A percentile compares a stretch with the other conserved stretches of the same genome.
Evolutionary conservation across 75 land plant species (phyloP).

Genomic region (Gnetum montanum): DNA sequence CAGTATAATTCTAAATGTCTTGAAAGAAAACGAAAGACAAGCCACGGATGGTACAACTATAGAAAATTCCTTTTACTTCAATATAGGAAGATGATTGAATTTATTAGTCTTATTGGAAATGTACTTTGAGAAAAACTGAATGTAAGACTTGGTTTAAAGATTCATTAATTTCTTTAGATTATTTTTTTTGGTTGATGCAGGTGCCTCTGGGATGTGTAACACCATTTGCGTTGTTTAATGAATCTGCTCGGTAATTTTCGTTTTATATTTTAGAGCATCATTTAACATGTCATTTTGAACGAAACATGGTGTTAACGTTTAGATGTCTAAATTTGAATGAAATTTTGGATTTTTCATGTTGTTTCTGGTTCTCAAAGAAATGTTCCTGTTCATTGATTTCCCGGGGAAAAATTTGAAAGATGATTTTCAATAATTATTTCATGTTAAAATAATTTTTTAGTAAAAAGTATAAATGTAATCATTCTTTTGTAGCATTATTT

Average conservation of each 20-base stretch:
- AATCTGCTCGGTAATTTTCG: conserved; percentile 61
- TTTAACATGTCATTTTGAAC: background rate
- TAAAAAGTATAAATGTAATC: too few species aligned
- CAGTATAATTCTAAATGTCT: background rate
- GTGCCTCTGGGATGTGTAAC: conserved; percentile 83
- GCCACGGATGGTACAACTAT: background rate
- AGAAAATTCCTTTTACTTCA: background rate
- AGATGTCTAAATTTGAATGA: background rate
- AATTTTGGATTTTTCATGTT: background rate
- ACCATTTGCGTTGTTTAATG: conserved; percentile 82
- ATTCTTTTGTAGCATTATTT: too few species aligned
- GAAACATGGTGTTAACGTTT: background rate
- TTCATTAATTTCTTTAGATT: background rate
- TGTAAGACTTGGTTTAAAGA: background rate
- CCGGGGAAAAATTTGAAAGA: too few species aligned
- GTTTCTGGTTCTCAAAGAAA: too few species aligned
- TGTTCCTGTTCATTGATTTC: too few species aligned
- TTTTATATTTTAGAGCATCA: background rate
- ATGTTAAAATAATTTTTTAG: too few species aligned
- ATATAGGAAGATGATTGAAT: background rate
- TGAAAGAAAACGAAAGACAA: background rate
- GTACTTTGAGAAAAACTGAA: background rate
- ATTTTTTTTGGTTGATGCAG: conserved; percentile 21
- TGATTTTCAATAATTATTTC: too few species aligned
- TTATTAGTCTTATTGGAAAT: too few species aligned